Base-by-base conservation (phyloP, 139 green algal species). In the Picochlorum sp. region DNA sequence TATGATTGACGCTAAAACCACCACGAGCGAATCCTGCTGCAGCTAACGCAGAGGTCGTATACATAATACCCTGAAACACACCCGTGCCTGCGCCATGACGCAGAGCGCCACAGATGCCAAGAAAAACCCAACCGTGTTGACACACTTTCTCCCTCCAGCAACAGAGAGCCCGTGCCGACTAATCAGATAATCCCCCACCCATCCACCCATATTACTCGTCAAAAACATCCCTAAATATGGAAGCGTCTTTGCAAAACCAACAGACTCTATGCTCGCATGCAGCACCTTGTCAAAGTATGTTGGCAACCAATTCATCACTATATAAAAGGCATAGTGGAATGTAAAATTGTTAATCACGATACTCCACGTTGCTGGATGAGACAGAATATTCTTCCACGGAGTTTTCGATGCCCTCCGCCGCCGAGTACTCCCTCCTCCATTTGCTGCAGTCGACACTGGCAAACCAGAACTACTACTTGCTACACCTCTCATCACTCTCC, bases 261-360 rank as follows among this genome's bases (percentile, higher is more conserved):
- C 54, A 49, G 49, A 59, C 4, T 75, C 47, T 30, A 98, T 81
- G 28, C 86, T 79, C 20, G 76, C 68, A 57, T 82, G 59, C 32
- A 98, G 68, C 30, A 94, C 77, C 63, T 83, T 66, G 63, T 91
- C 88, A 77, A 98, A 98, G 68, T 96, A 98, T 4, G 93, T 98
- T 7, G 93, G 93, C 70, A 98, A 69, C 93, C 93, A 98, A 72
- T 97, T 98, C 94, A 98, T 96, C 68, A 97, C 74, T 0, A 98
- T 84, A 61, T 98, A 98, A 38, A 98, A 90, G 38, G 88, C 85
- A 59, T 98, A 98, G 77, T 98, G 93, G 72, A 98, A 98, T 38
- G 86, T 88, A 75, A 96, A 98, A 83, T 98, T 98, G 84, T 95
- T 96, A 54, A 92, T 66, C 7, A 96, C 68, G 56, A 98, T 98